A percentile compares a stretch with the other conserved stretches of the same genome.
These are phyloP conservation scores for Marvania coccoides DNA, from an alignment of 139 green algal species.

Conservation along the genomic window DNA sequence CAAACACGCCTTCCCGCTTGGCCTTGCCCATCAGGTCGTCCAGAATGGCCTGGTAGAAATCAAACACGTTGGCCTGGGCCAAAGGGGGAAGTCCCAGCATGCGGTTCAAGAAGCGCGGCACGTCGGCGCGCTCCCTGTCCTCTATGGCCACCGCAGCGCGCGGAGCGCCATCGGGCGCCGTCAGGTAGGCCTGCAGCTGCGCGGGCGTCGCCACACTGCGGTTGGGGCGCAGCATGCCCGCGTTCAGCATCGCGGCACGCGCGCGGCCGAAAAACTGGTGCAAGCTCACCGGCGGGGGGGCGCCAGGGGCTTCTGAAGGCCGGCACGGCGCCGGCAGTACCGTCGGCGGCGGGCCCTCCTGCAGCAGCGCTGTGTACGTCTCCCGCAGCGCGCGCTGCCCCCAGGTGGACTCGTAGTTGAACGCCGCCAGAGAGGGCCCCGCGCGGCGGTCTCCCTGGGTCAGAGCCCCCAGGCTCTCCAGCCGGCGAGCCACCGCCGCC, in stretches of 20 bases:
- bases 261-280: conserved; percentile 40
- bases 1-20: conserved; percentile 33
- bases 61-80: conserved; percentile 46
- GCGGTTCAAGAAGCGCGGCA: conserved; percentile 76
- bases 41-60: conserved; percentile 47
- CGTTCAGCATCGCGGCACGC: conserved; percentile 30
- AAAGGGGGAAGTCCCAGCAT: conserved; percentile 44
- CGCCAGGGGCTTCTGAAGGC: conserved; percentile 1
- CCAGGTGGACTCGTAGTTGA: conserved; percentile 52
- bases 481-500: conserved; percentile 65
- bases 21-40: conserved; percentile 32
- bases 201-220: conserved; percentile 3
- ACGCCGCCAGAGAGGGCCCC: conserved; percentile 33
- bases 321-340: conserved; percentile 14
- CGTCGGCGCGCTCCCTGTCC: conserved; percentile 48
- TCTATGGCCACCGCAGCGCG: conserved; percentile 14
- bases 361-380: conserved; percentile 43
- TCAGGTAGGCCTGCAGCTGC: conserved; percentile 20
- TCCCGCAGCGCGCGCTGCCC: conserved; percentile 45
- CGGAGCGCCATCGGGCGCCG: conserved; percentile 12
- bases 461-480: conserved; percentile 79
- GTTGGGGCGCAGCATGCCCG: conserved; percentile 32
- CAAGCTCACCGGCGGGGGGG: not conserved
- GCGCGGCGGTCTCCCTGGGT: conserved; percentile 52
- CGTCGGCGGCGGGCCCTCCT: conserved; percentile 7